Evolutionary conservation across 768 basidiomycete species (phyloP).

Genomic region (Lactarius trivialis): DNA sequence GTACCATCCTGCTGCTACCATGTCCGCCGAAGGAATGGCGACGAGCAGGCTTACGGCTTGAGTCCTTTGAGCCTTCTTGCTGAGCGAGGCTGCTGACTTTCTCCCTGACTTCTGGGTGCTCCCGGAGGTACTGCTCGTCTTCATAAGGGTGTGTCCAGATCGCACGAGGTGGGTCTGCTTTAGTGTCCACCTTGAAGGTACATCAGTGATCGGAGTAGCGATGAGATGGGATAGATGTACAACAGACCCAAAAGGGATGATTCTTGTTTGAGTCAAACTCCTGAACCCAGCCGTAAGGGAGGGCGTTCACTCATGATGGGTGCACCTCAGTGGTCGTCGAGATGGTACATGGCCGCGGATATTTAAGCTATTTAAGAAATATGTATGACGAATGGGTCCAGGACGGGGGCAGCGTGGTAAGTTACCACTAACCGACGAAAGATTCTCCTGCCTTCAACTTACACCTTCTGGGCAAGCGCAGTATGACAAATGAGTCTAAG

Average conservation of each 20-base stretch:
- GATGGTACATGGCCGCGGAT: slow-evolving; percentile 27
- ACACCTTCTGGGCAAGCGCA: no score
- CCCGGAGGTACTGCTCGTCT: slow-evolving; percentile 54
- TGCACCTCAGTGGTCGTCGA: no score
- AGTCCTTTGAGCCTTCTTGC: background rate
- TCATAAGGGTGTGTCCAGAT: slow-evolving; percentile 73
- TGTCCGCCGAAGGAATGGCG: slow-evolving; percentile 21
- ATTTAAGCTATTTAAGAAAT: slow-evolving; percentile 27
- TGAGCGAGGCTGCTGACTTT: slow-evolving; percentile 28
- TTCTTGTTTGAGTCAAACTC: slow-evolving; percentile 39
- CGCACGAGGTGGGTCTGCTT: slow-evolving; percentile 51
- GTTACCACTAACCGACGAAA: background rate
- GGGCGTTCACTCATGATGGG: slow-evolving; percentile 31
- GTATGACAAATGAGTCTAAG: no score
- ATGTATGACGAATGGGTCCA: slow-evolving; percentile 29
- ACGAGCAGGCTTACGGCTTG: slow-evolving; percentile 6
- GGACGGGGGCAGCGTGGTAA: slow-evolving; percentile 28
- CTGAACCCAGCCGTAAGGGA: slow-evolving; percentile 54
- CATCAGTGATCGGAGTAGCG: background rate
- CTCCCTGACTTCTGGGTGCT: slow-evolving; percentile 44
- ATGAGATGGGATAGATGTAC: background rate
- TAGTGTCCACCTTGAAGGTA: slow-evolving; percentile 52
- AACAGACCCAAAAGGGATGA: slow-evolving; percentile 45
- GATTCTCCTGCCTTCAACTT: background rate
- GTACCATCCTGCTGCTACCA: slow-evolving; percentile 24